phyloP scores from a whole-genome alignment of 78 protist genomes.

The Tieghemostelium lacteum region DNA sequence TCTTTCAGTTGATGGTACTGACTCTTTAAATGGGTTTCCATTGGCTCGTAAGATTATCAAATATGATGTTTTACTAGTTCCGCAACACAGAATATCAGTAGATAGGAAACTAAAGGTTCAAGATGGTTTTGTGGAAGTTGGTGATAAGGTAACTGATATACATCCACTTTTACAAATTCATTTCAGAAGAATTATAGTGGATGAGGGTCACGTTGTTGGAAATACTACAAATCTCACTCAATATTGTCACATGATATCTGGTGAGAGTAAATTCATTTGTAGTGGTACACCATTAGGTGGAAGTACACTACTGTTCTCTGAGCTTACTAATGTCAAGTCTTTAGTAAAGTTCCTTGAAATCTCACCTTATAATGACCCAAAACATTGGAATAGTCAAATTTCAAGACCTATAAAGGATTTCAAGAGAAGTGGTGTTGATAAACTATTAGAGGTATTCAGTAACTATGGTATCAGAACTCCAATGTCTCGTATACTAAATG shows the following conservation, averaged over 20 bases:
- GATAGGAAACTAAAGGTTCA: too few relatives aligned
- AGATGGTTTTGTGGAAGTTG: background rate
- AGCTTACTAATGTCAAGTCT: slow-evolving; percentile 17
- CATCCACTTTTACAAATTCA: slow-evolving; percentile 3
- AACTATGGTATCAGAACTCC: slow-evolving; percentile 1
- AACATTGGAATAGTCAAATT: background rate
- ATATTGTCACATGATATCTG: background rate
- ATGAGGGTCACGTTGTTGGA: slow-evolving; percentile 66
- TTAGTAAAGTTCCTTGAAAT: slow-evolving; percentile 13
- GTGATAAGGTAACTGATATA: background rate
- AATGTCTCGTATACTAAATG: background rate
- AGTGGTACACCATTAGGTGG: slow-evolving; percentile 56
- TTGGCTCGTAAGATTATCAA: background rate
- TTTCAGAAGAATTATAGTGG: slow-evolving; percentile 50
- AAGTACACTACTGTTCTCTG: background rate
- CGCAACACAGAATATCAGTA: too few relatives aligned
- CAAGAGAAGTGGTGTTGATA: slow-evolving; percentile 1
- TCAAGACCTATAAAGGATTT: slow-evolving; percentile 24
- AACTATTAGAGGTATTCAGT: background rate
- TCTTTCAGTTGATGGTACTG: background rate
- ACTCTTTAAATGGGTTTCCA: too few relatives aligned
- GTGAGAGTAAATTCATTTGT: slow-evolving; percentile 31
- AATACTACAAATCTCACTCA: slow-evolving; percentile 11
- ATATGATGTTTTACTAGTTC: slow-evolving; percentile 29
- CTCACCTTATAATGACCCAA: slow-evolving; percentile 1